A percentile compares a stretch with the other conserved stretches of the same genome.
phyloP scores from a whole-genome alignment of 805 yeast genomes.

The Saturnispora saitoi region DNA sequence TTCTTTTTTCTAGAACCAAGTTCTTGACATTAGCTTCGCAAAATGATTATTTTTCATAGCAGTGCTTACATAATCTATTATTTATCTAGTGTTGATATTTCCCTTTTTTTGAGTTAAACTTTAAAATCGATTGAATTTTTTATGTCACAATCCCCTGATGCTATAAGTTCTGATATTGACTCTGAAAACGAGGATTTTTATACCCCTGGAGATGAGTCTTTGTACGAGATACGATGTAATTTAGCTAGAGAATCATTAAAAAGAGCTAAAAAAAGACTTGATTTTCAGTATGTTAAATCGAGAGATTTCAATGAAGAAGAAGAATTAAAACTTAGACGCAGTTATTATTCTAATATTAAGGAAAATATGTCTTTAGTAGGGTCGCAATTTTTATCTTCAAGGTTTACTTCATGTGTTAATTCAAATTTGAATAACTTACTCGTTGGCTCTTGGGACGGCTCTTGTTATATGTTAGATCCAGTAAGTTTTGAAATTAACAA shows the following conservation, averaged over 20 bases:
- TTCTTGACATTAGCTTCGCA: no score
- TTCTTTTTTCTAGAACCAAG: no score
- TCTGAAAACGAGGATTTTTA: conserved; percentile 69
- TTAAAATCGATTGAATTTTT: neutral
- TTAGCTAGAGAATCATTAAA: conserved; percentile 46
- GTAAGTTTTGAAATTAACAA: conserved; percentile 27
- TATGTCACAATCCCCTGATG: neutral
- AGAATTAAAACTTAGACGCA: conserved; percentile 13
- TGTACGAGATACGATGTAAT: conserved; percentile 42
- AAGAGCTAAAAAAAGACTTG: conserved; percentile 36
- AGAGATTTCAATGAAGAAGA: conserved; percentile 24
- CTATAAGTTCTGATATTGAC: neutral
- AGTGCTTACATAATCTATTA: neutral
- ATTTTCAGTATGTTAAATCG: conserved; percentile 25
- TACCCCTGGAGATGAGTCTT: conserved; percentile 61
- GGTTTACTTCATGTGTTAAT: conserved; percentile 59
- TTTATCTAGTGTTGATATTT: neutral
- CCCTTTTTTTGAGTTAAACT: neutral
- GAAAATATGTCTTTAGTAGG: conserved; percentile 41
- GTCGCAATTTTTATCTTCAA: conserved; percentile 57
- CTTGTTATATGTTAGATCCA: conserved; percentile 40
- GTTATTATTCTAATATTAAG: conserved; percentile 20
- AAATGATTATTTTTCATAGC: neutral
- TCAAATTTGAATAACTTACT: conserved; percentile 41
- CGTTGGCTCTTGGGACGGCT: conserved; percentile 82